These are phyloP conservation scores for Amyloporia xantha DNA, from an alignment of 768 basidiomycete species.

Conservation along the genomic window DNA sequence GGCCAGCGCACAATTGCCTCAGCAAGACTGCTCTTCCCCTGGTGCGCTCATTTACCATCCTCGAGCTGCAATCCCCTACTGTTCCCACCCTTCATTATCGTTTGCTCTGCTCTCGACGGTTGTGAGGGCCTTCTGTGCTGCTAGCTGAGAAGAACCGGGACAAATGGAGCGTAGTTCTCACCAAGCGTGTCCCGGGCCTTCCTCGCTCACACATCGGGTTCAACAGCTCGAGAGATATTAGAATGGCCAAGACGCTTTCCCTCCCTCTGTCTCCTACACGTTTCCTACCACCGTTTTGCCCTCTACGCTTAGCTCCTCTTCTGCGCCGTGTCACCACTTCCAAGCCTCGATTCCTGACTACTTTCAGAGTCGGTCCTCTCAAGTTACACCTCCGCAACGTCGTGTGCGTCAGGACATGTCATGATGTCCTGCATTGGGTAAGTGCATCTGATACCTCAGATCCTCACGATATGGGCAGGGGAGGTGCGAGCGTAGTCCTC, in stretches of 20 bases:
- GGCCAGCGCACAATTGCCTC: conserved; percentile 37
- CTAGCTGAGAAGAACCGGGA: conserved; percentile 4
- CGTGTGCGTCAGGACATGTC: no score
- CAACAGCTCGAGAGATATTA: no score
- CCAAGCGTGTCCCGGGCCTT: conserved; percentile 27
- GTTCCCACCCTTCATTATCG: background rate
- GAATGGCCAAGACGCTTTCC: no score
- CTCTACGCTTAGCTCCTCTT: no score
- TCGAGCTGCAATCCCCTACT: conserved; percentile 9
- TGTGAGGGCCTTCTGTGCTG: background rate
- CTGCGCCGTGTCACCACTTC: no score
- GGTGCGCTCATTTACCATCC: conserved; percentile 1
- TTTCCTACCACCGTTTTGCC: no score
- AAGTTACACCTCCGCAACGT: no score
- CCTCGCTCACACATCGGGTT: background rate
- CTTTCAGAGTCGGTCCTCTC: no score
- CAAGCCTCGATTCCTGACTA: no score
- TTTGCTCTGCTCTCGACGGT: background rate
- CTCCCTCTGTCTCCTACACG: no score
- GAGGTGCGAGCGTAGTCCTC: conserved; percentile 30
- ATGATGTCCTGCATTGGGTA: background rate
- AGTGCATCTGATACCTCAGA: background rate
- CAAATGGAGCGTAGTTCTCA: conserved; percentile 43
- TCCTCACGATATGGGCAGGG: conserved; percentile 2
- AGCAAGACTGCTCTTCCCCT: conserved; percentile 8